Percentiles rank a stretch among this genome's conserved stretches.
Evolutionary conservation across 2,329 filamentous ascomycete genomes (phyloP).

Genomic region (Thermochaetoides dissita): DNA sequence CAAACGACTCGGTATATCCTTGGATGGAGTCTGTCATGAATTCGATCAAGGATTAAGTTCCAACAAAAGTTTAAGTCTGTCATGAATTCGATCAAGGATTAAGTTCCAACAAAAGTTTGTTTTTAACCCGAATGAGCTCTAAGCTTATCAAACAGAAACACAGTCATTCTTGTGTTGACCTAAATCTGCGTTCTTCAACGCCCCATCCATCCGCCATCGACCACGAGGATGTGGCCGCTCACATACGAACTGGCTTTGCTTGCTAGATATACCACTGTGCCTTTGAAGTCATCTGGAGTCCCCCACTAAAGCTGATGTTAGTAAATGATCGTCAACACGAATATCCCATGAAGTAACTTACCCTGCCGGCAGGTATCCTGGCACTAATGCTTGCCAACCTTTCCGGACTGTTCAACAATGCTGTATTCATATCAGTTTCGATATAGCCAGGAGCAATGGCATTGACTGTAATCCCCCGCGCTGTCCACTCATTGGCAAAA

Average conservation of each 20-base stretch:
- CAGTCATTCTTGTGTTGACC: background rate
- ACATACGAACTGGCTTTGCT: constrained; percentile 68
- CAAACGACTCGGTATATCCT: constrained; percentile 42
- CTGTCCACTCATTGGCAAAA: constrained; percentile 73
- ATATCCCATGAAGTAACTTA: background rate
- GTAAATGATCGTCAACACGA: background rate
- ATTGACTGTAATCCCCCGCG: constrained; percentile 70
- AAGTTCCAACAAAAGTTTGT: background rate
- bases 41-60: constrained; percentile 11
- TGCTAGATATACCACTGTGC: constrained; percentile 62
- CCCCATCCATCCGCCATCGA: constrained; percentile 91
- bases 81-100: constrained; percentile 22
- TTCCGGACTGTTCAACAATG: constrained; percentile 58
- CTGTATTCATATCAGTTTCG: constrained; percentile 86
- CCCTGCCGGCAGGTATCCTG: constrained; percentile 64
- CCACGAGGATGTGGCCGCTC: constrained; percentile 65
- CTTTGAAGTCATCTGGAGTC: constrained; percentile 74
- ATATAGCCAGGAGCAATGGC: constrained; percentile 84
- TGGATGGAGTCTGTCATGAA: constrained; percentile 46
- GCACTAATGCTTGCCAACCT: constrained; percentile 61
- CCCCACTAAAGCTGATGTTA: constrained; percentile 44
- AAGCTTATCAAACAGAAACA: background rate
- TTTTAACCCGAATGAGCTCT: too few relatives aligned
- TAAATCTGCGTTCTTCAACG: constrained; percentile 32
- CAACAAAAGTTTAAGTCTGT: constrained; percentile 25